These are phyloP conservation scores for Micromonas pusilla DNA, from an alignment of 139 green algal species.

Conservation along the genomic window DNA sequence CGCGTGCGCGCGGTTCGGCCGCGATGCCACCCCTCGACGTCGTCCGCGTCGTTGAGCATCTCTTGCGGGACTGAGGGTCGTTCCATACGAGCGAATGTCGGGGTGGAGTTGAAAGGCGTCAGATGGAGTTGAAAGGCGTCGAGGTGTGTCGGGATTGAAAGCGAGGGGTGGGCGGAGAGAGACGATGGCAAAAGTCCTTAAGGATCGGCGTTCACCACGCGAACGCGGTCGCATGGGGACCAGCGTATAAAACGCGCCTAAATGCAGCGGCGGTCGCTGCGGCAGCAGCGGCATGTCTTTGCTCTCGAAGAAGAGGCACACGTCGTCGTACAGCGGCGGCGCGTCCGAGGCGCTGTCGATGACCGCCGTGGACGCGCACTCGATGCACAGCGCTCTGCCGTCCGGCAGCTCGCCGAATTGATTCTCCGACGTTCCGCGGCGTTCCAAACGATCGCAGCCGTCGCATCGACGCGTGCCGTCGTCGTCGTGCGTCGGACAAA, in stretches of 20 bases:
- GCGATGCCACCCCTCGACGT: slow-evolving; percentile 39
- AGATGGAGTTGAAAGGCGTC: too few relatives aligned
- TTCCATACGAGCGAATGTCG: too few relatives aligned
- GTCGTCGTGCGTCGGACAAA: slow-evolving; percentile 49
- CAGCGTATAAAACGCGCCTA: too few relatives aligned
- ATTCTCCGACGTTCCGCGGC: slow-evolving; percentile 35
- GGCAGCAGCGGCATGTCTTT: slow-evolving; percentile 14
- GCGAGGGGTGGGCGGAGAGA: too few relatives aligned
- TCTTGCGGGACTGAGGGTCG: slow-evolving; percentile 34
- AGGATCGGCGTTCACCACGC: too few relatives aligned
- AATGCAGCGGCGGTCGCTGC: slow-evolving; percentile 24
- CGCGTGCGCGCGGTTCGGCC: slow-evolving; percentile 53
- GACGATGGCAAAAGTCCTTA: too few relatives aligned
- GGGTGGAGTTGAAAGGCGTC: too few relatives aligned
- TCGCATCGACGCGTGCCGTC: slow-evolving; percentile 59
- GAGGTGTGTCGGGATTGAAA: too few relatives aligned
- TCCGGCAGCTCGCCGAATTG: slow-evolving; percentile 55
- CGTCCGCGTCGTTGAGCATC: slow-evolving; percentile 55
- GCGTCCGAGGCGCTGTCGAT: slow-evolving; percentile 62
- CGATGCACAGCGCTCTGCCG: slow-evolving; percentile 67
- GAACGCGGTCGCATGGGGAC: too few relatives aligned
- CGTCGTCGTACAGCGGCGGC: slow-evolving; percentile 63
- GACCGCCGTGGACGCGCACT: slow-evolving; percentile 63
- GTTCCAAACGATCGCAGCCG: slow-evolving; percentile 38
- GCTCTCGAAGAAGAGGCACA: slow-evolving; percentile 12